Percentiles rank a stretch among this genome's conserved stretches.
These are phyloP conservation scores for Arthrocladium fulminans DNA, from an alignment of 2,329 filamentous ascomycete species.

Conservation along the genomic window DNA sequence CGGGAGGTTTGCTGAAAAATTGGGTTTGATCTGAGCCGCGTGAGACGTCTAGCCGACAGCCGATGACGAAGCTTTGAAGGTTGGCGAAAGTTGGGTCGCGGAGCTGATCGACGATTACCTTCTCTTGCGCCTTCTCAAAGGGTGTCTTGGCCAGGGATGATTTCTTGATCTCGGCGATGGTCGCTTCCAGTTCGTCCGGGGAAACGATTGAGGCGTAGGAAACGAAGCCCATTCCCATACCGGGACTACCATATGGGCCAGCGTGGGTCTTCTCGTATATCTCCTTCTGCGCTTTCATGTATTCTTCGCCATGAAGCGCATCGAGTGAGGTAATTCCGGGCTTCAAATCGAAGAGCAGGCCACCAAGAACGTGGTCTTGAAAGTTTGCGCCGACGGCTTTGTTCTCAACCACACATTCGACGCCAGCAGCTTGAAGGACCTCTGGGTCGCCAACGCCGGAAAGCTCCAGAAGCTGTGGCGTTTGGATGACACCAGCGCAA, in stretches of 20 bases:
- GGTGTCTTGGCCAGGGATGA: slow-evolving; percentile 28
- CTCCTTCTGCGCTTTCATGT: slow-evolving; percentile 27
- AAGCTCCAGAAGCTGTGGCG: slow-evolving; percentile 50
- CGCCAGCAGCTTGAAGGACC: slow-evolving; percentile 32
- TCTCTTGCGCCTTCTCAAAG: slow-evolving; percentile 30
- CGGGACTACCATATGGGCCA: slow-evolving; percentile 26
- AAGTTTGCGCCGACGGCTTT: slow-evolving; percentile 41
- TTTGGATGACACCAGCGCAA: slow-evolving; percentile 49
- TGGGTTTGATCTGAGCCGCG: slow-evolving; percentile 18
- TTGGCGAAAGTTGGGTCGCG: slow-evolving; percentile 16
- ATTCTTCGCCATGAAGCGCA: slow-evolving; percentile 28
- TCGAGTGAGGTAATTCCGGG: slow-evolving; percentile 28
- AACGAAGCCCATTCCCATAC: slow-evolving; percentile 31
- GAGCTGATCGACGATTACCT: slow-evolving; percentile 29
- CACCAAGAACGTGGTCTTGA: slow-evolving; percentile 34
- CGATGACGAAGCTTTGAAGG: slow-evolving; percentile 19
- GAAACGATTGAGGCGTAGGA: slow-evolving; percentile 29
- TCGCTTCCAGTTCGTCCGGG: slow-evolving; percentile 26
- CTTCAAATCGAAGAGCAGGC: slow-evolving; percentile 21
- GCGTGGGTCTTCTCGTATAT: slow-evolving; percentile 25
- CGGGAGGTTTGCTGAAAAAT: slow-evolving; percentile 16
- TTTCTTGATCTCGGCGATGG: slow-evolving; percentile 25
- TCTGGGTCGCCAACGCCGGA: slow-evolving; percentile 49
- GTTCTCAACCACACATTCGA: slow-evolving; percentile 36
- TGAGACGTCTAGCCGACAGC: slow-evolving; percentile 17